A percentile compares a stretch with the other conserved stretches of the same genome.
phyloP scores from a whole-genome alignment of 768 basidiomycete species.

The Mycena rosella region DNA sequence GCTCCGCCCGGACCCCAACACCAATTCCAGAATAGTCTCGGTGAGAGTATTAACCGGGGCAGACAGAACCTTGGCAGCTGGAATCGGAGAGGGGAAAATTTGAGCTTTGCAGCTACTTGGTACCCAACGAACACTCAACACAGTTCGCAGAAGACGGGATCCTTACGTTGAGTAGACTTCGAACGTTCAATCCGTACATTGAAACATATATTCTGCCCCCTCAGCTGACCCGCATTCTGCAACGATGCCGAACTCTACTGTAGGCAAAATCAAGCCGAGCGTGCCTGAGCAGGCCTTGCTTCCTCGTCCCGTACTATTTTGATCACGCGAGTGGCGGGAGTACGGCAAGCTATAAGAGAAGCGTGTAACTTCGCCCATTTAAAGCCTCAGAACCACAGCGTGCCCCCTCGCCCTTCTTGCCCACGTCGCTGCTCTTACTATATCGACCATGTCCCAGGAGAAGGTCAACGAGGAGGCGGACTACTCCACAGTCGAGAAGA shows the following conservation, averaged over 20 bases:
- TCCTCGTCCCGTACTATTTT: conserved; percentile 13
- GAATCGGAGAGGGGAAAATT: too few species aligned
- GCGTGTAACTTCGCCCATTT: neutral
- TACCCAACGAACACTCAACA: too few species aligned
- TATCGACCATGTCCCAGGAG: conserved; percentile 21
- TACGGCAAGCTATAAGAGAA: conserved; percentile 17
- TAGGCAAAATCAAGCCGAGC: neutral
- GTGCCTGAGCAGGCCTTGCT: conserved; percentile 1
- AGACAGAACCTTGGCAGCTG: too few species aligned
- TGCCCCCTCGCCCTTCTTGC: neutral
- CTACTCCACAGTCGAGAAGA: conserved; percentile 5
- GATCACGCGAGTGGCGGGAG: conserved; percentile 8
- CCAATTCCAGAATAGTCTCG: too few species aligned
- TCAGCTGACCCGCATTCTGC: neutral
- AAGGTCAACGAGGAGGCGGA: conserved; percentile 26
- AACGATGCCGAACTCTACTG: neutral
- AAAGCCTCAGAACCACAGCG: conserved; percentile 3
- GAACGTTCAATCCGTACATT: neutral
- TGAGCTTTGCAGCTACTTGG: too few species aligned
- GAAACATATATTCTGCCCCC: neutral
- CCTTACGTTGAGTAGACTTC: too few species aligned
- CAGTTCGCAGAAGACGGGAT: too few species aligned
- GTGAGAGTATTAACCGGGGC: too few species aligned
- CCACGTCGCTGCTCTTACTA: neutral
- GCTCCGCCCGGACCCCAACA: too few species aligned